Base-by-base conservation (phyloP, 345 rosid genomes). In the Eucalyptus pumila region DNA sequence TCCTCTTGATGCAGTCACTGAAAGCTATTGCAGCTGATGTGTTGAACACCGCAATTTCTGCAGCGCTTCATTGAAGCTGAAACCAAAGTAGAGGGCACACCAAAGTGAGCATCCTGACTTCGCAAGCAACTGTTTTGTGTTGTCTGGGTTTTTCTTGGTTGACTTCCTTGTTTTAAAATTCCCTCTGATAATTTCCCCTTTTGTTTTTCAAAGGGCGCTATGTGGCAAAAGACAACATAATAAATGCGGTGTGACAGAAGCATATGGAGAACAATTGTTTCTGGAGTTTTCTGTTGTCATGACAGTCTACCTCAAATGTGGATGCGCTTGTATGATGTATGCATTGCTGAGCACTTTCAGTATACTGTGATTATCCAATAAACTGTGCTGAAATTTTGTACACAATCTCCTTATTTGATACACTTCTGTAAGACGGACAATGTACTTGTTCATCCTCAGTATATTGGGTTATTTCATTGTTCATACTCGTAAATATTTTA, bases 61-160 rank as follows among this genome's bases (percentile, higher is more conserved):
- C 94, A 94, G 95, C 27, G 95, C 91, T 87, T 87, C 94, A 44
- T 87, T 94, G 89, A 94, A 92, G 86, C 88, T 93, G 91, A 93
- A 91, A 60, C 92, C 94, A 11, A 87, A 91, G 44, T 91, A 90
- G 91, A 87, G 83, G 47, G 14, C 30, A 21, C 47, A 23, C 85
- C 47, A 54, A 32, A 86, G 86, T 67, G 72, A 37, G n/a, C 60
- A 14, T 56, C 60, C 26, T 21, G 85, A 58, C 19, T 32, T 86
- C 3, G 0, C 58, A 50, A 6, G 87, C 2, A 1, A 86, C 37
- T 50, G 40, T 49, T 47, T 17, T 86, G 60, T 86, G 87, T 49
- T 23, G 54, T 32, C 87, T 16, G 30, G 51, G n/a, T 44, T 85
- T 85, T 44, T 49, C 49, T 86, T 37, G 15, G 47, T 37, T 37